Evolutionary conservation across 768 basidiomycete species (phyloP).

Genomic region (Ramaria sp.): DNA sequence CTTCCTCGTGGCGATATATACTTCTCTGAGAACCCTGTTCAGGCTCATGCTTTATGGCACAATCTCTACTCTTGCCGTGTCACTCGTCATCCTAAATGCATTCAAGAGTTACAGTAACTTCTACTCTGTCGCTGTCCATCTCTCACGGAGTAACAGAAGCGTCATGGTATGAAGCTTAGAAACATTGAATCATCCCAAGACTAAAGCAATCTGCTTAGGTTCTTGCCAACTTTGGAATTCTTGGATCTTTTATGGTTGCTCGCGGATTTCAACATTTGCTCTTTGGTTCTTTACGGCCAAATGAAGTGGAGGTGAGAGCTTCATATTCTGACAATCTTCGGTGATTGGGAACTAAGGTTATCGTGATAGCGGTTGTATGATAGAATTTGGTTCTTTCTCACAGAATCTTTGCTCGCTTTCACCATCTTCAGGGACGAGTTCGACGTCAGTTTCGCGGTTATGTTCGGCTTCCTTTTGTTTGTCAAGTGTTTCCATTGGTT

Average conservation of each 20-base stretch:
- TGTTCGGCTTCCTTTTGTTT: conserved; percentile 92
- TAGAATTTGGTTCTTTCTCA: conserved; percentile 94
- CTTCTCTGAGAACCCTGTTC: conserved; percentile 10
- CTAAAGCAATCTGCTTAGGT: conserved; percentile 36
- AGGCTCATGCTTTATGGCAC: conserved; percentile 52
- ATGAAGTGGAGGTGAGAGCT: conserved; percentile 77
- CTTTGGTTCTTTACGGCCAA: conserved; percentile 79
- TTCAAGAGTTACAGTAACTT: conserved; percentile 81
- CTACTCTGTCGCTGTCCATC: conserved; percentile 84
- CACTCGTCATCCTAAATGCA: conserved; percentile 67
- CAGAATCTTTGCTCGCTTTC: conserved; percentile 90
- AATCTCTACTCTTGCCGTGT: conserved; percentile 58
- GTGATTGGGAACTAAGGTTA: neutral
- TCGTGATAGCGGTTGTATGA: conserved; percentile 81
- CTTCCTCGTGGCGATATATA: neutral
- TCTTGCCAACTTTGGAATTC: conserved; percentile 81
- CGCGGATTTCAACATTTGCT: conserved; percentile 77
- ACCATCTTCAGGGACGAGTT: conserved; percentile 97
- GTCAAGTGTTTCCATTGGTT: conserved; percentile 99
- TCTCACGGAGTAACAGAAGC: conserved; percentile 90
- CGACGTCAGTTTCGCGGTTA: conserved; percentile 81
- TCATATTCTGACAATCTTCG: neutral
- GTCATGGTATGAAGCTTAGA: conserved; percentile 48
- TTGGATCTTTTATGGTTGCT: conserved; percentile 65
- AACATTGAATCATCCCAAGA: neutral